Base-by-base conservation (phyloP, 2,329 filamentous ascomycete genomes). In the Fusarium buharicum region DNA sequence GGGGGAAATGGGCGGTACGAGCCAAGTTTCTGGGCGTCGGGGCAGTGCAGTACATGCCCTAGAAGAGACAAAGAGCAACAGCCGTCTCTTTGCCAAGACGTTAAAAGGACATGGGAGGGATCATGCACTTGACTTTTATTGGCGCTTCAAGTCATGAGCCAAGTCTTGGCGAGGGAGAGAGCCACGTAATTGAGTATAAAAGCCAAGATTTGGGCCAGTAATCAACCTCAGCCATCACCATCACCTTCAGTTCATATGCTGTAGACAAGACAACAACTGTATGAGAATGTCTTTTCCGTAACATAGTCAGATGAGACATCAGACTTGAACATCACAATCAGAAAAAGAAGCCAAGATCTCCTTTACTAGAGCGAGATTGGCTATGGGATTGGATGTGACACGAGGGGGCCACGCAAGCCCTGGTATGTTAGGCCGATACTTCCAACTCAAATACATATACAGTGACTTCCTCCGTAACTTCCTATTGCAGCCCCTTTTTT, bases 11-110 rank as follows among this genome's bases (percentile, higher is more conserved):
- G 27, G 45, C 30, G 11, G 57, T 68, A 64, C 59, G 62, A 69
- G 68, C 66, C 61, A 66, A 70, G 59, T 17, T 38, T 58, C 65
- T 70, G 51, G 67, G 65, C 65, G 65, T 57, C 58, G 60, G 50
- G 68, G 68, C 68, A 61, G 68, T 70, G 68, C 68, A 69, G 34
- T 12, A 7, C 30, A 33, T 28, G 27, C 22, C 22, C 22, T 24
- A 24, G 22, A 12, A 16, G 36, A 31, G 51, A 52, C 51, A 43
- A 33, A 50, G 17, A 39, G 50, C 30, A 33, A 13, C 28, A 56
- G 17, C 22, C 36, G 17, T 14, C 17, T 38, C 36, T n/a, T 3
- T 22, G 62, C 62, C 62, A 65, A 65, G 62, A 55, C 45, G 28
- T 47, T 31, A 51, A 38, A 45, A 41, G 44, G 37, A 45, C 57